These are phyloP conservation scores for Leishmania guyanensis DNA, from an alignment of 208 protist species.

Conservation along the genomic window DNA sequence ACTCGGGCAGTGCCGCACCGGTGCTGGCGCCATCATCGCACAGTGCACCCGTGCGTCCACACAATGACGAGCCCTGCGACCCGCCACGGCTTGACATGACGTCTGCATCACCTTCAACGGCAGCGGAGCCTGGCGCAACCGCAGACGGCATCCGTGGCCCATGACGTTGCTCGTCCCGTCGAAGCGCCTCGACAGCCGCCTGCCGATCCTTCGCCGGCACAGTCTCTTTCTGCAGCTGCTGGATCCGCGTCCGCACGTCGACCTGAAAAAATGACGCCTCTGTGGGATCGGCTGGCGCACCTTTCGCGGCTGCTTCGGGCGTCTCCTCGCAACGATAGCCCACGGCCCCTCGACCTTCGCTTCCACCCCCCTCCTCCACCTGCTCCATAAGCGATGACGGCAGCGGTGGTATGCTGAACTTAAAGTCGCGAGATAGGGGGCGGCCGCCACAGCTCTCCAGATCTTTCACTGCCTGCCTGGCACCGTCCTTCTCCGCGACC, in stretches of 20 bases:
- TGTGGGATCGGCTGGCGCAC: neutral
- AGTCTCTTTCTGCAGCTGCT: slow-evolving; percentile 15
- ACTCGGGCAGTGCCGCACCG: no score
- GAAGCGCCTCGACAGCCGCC: slow-evolving; percentile 7
- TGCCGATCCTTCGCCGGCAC: neutral
- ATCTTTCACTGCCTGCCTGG: slow-evolving; percentile 47
- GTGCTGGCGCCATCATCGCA: neutral
- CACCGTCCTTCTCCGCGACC: neutral
- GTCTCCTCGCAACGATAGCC: neutral
- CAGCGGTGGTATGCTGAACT: slow-evolving; percentile 60
- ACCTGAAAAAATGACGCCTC: slow-evolving; percentile 63
- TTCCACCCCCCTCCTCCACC: neutral
- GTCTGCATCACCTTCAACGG: neutral
- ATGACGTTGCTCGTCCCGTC: neutral
- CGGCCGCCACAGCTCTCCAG: slow-evolving; percentile 34
- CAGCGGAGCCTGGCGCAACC: neutral
- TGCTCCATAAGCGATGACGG: slow-evolving; percentile 24
- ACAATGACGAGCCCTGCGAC: neutral
- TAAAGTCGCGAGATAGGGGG: slow-evolving; percentile 40
- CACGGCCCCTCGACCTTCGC: neutral
- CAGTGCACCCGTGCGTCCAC: neutral
- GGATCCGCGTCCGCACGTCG: slow-evolving; percentile 36
- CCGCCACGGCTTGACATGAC: neutral
- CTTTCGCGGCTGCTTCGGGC: neutral
- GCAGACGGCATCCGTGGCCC: neutral